Percentiles rank a stretch among this genome's conserved stretches.
Conservation (phyloP, 2,329 filamentous ascomycete species). For the Pleomassaria siparia region DNA sequence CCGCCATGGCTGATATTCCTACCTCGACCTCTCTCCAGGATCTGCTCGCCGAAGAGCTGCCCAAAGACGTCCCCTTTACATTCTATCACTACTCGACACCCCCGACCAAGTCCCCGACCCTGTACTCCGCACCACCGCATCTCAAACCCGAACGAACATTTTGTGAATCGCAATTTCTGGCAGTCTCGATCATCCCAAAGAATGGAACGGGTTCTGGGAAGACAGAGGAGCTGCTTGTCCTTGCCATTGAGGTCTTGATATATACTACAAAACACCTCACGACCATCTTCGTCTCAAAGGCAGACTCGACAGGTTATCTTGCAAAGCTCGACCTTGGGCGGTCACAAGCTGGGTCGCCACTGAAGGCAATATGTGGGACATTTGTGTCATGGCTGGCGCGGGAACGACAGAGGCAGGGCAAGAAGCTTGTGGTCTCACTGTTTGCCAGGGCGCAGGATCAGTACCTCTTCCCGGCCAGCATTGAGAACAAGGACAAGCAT, state of each 20-base stretch:
- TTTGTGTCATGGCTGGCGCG: constrained; percentile 77
- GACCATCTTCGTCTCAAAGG: constrained; percentile 93
- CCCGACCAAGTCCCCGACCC: constrained; percentile 69
- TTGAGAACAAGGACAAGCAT: constrained; percentile 83
- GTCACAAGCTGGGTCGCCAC: constrained; percentile 61
- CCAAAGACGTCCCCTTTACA: constrained; percentile 60
- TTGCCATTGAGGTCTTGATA: constrained; percentile 84
- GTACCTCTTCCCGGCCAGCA: constrained; percentile 91
- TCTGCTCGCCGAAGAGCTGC: constrained; percentile 55
- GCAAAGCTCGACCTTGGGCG: constrained; percentile 61
- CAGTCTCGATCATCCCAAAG: constrained; percentile 53
- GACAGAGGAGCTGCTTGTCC: constrained; percentile 64
- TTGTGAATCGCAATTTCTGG: constrained; percentile 80
- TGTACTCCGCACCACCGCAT: constrained; percentile 78
- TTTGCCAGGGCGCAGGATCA: constrained; percentile 92
- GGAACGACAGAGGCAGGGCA: constrained; percentile 63
- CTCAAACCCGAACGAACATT: constrained; percentile 74
- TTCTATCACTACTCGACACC: constrained; percentile 88
- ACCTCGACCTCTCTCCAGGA: constrained; percentile 36
- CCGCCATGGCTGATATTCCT: constrained; percentile 29
- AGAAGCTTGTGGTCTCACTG: constrained; percentile 77
- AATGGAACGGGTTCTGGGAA: constrained; percentile 23
- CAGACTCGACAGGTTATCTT: constrained; percentile 91
- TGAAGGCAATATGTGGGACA: constrained; percentile 70
- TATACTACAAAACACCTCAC: constrained; percentile 79